Evolutionary conservation across 192 early-diverging fungal species (phyloP).

Genomic region (Backusella mclennaniae): DNA sequence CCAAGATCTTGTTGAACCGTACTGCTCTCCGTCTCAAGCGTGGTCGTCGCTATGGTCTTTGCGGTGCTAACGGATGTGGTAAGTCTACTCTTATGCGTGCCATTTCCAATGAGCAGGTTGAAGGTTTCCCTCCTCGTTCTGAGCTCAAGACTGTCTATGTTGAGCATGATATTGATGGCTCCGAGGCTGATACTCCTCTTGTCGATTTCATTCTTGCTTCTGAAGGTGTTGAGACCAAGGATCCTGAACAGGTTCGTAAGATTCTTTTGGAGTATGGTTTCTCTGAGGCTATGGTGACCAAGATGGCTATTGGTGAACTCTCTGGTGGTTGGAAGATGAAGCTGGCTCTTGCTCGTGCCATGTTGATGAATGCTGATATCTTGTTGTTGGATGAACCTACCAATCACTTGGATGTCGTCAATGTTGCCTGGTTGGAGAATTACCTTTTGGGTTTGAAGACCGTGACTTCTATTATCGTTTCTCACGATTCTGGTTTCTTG

Average conservation of each 20-base stretch:
- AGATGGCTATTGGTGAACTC: constrained; percentile 68
- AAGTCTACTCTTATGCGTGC: constrained; percentile 87
- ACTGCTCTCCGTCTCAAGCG: constrained; percentile 60
- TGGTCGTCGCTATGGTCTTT: constrained; percentile 82
- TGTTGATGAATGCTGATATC: constrained; percentile 84
- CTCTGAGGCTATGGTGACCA: constrained; percentile 57
- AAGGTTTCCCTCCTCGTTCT: constrained; percentile 75
- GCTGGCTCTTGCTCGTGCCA: constrained; percentile 82
- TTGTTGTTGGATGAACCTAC: constrained; percentile 84
- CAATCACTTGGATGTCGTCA: constrained; percentile 79
- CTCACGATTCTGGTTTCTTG: constrained; percentile 85
- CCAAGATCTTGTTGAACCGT: constrained; percentile 78
- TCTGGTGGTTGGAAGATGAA: constrained; percentile 93
- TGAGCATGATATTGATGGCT: constrained; percentile 74
- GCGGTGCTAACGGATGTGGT: constrained; percentile 81
- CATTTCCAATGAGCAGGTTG: constrained; percentile 80
- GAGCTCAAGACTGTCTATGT: constrained; percentile 79
- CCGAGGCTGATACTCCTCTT: constrained; percentile 68
- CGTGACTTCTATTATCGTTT: constrained; percentile 83
- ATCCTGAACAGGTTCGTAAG: constrained; percentile 41
- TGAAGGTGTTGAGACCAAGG: constrained; percentile 57
- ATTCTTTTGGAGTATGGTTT: constrained; percentile 68
- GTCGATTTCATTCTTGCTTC: constrained; percentile 66
- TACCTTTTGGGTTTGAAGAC: constrained; percentile 67
- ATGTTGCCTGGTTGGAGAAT: constrained; percentile 61